Percentiles rank a stretch among this genome's conserved stretches.
Conservation (phyloP, 805 yeast species). For the Kluyveromyces aestuarii region DNA sequence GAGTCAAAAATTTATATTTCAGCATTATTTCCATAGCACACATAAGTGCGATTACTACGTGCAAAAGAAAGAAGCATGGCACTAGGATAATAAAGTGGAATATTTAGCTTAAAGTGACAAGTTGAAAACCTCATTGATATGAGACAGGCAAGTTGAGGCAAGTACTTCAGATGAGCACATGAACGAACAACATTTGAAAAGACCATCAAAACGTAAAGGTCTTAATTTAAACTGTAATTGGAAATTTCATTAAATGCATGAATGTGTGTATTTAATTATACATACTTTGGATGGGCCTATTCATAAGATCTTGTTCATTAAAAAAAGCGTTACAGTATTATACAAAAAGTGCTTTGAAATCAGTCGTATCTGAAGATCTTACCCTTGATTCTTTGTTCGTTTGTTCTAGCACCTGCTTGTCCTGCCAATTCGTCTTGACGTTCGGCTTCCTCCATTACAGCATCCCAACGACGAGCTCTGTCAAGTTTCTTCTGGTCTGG, state of each 20-base stretch:
- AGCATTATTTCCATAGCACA: not conserved
- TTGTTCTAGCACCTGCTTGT: slow-evolving; percentile 18
- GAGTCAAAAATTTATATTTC: not conserved
- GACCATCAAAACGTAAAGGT: no score
- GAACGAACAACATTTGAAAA: no score
- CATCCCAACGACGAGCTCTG: slow-evolving; percentile 39
- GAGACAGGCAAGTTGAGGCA: no score
- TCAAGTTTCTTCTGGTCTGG: slow-evolving; percentile 30
- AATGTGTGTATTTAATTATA: not conserved
- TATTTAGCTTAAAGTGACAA: not conserved
- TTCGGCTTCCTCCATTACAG: slow-evolving; percentile 36
- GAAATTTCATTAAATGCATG: not conserved
- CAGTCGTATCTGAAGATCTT: slow-evolving; percentile 24
- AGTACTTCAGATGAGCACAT: no score
- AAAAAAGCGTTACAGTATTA: not conserved
- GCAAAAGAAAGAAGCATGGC: not conserved
- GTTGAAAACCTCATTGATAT: no score
- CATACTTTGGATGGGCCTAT: not conserved
- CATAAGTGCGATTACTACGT: no score
- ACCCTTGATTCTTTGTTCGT: slow-evolving; percentile 32
- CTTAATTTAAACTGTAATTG: no score
- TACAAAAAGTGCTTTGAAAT: not conserved
- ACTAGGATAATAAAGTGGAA: not conserved
- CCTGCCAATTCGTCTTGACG: slow-evolving; percentile 25
- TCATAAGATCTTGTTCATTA: not conserved